phyloP scores from a whole-genome alignment of 139 green algal genomes.

The Micractinium conductrix region DNA sequence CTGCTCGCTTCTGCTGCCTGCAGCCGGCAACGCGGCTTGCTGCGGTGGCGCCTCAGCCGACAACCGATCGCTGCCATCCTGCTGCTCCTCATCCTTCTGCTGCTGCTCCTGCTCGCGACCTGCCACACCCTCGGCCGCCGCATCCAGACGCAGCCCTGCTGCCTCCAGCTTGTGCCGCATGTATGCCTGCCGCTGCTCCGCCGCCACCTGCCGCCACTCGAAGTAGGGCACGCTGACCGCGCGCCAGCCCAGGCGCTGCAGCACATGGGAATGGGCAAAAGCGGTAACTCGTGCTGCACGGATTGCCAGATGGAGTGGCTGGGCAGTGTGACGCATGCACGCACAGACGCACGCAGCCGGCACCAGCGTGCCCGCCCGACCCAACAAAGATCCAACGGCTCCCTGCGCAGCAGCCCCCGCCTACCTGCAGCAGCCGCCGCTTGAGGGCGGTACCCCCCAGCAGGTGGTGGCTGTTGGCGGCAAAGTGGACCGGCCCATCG shows the following conservation, averaged over 20 bases:
- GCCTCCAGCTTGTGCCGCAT: constrained; percentile 21
- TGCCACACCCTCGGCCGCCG: not conserved
- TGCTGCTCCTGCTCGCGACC: not conserved
- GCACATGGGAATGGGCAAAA: not conserved
- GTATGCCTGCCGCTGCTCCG: not conserved
- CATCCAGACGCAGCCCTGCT: not conserved
- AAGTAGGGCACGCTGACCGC: constrained; percentile 5
- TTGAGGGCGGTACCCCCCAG: constrained; percentile 42
- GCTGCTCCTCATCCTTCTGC: not conserved
- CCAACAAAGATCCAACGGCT: not conserved
- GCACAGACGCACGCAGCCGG: not conserved
- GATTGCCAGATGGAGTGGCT: not conserved
- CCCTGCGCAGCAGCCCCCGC: not conserved
- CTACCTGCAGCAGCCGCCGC: constrained; percentile 33
- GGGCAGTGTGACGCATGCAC: not conserved
- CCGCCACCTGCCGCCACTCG: not conserved
- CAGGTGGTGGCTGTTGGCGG: constrained; percentile 23
- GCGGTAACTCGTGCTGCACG: not conserved
- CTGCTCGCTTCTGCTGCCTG: not conserved
- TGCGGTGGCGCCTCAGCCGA: not conserved
- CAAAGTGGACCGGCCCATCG: constrained; percentile 50
- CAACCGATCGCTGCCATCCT: not conserved
- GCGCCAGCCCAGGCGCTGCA: constrained; percentile 44
- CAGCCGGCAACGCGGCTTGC: not conserved
- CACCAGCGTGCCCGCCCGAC: not conserved